phyloP scores from a whole-genome alignment of 331 rosid species.

The Cydonia oblonga region DNA sequence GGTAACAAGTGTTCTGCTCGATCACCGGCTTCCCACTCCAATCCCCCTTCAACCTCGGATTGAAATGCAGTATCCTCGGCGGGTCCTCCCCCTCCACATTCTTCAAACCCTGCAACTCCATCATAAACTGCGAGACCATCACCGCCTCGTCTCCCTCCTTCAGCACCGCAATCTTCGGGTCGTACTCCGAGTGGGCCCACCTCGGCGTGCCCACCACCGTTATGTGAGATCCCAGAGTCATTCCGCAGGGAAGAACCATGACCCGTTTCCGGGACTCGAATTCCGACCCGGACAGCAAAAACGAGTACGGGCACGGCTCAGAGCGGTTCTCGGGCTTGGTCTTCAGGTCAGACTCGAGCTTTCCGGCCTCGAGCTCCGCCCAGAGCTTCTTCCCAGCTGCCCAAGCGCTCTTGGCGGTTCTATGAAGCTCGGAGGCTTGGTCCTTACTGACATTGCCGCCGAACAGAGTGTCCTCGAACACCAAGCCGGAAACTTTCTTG shows the following conservation, averaged over 20 bases:
- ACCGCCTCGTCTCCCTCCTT: constrained; percentile 58
- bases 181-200: constrained; percentile 67
- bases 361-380: constrained; percentile 54
- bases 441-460: constrained; percentile 21
- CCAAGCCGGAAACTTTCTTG: constrained; percentile 56
- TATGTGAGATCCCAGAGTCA: constrained; percentile 82
- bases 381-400: constrained; percentile 52
- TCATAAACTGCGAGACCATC: constrained; percentile 88
- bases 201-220: constrained; percentile 88
- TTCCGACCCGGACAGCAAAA: constrained; percentile 43
- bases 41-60: constrained; percentile 92
- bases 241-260: constrained; percentile 69
- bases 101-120: constrained; percentile 91
- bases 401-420: constrained; percentile 68
- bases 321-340: constrained; percentile 37
- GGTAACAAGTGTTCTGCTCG: constrained; percentile 82
- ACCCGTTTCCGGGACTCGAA: constrained; percentile 37
- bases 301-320: constrained; percentile 53
- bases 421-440: constrained; percentile 45
- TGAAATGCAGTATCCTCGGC: constrained; percentile 81
- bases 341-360: constrained; percentile 6
- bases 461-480: constrained; percentile 35
- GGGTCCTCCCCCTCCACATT: constrained; percentile 90
- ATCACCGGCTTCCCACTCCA: constrained; percentile 87
- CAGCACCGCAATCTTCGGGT: constrained; percentile 65